Conservation (phyloP, 2,329 filamentous ascomycete species). For the Aspergillus novofumigatus region DNA sequence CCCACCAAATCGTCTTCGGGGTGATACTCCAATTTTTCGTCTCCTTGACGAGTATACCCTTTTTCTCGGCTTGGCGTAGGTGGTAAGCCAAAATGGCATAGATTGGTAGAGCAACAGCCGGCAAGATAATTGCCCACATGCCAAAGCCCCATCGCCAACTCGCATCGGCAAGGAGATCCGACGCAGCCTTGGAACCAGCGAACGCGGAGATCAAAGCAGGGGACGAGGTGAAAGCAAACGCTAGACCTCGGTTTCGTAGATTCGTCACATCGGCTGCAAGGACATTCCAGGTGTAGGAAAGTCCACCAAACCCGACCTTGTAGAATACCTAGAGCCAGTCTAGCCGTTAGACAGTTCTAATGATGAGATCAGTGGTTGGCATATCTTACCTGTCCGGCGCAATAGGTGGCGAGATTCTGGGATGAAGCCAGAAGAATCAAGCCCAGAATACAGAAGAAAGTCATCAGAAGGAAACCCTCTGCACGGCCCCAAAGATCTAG, state of each 20-base stretch:
- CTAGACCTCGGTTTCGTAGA: slow-evolving; percentile 55
- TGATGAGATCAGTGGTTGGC: neutral
- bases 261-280: slow-evolving; percentile 59
- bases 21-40: slow-evolving; percentile 41
- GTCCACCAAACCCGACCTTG: slow-evolving; percentile 51
- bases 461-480: slow-evolving; percentile 52
- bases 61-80: slow-evolving; percentile 50
- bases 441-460: slow-evolving; percentile 44
- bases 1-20: slow-evolving; percentile 47
- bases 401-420: slow-evolving; percentile 58
- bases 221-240: slow-evolving; percentile 54
- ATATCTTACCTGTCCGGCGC: slow-evolving; percentile 48
- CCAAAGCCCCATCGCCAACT: slow-evolving; percentile 61
- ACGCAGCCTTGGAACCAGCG: slow-evolving; percentile 47
- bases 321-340: slow-evolving; percentile 49
- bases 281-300: slow-evolving; percentile 54
- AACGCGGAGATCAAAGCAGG: slow-evolving; percentile 60
- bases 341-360: neutral
- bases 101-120: slow-evolving; percentile 52
- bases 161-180: slow-evolving; percentile 45
- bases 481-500: slow-evolving; percentile 61
- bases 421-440: slow-evolving; percentile 61
- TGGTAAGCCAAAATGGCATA: slow-evolving; percentile 50
- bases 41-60: slow-evolving; percentile 44
- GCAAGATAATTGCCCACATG: slow-evolving; percentile 55